Conservation (phyloP, 805 yeast genomes). For the Pichia gijzeniarum region DNA sequence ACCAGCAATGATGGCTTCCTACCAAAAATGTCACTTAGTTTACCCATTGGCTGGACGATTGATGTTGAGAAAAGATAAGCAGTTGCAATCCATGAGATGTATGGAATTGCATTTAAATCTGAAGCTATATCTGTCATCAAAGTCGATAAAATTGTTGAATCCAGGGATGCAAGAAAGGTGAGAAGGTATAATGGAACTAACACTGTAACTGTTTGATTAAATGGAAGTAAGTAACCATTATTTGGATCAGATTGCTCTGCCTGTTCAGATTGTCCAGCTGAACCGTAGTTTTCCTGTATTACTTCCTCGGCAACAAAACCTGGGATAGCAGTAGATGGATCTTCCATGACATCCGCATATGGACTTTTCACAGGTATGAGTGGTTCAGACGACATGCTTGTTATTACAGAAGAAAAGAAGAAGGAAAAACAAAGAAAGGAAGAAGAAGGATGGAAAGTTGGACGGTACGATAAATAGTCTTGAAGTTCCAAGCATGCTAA, state of each 20-base stretch:
- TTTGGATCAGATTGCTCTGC: neutral
- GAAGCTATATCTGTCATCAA: constrained; percentile 60
- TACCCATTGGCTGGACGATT: constrained; percentile 71
- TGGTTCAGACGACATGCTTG: neutral
- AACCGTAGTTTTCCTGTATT: constrained; percentile 16
- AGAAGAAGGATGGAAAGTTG: too few species aligned
- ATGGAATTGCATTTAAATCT: constrained; percentile 56
- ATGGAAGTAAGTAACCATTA: constrained; percentile 26
- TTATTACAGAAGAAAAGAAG: too few species aligned
- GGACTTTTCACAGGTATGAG: constrained; percentile 4
- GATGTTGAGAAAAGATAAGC: constrained; percentile 63
- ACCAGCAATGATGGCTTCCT: constrained; percentile 46
- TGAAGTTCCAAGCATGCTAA: too few species aligned
- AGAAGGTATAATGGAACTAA: constrained; percentile 39
- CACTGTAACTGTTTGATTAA: constrained; percentile 27
- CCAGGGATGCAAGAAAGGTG: constrained; percentile 58
- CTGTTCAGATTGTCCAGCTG: constrained; percentile 2
- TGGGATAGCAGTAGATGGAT: constrained; percentile 25
- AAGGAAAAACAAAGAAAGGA: too few species aligned
- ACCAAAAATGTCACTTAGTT: constrained; percentile 67
- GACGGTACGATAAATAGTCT: too few species aligned
- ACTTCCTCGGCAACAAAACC: constrained; percentile 27
- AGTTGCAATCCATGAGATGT: constrained; percentile 69
- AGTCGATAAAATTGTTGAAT: constrained; percentile 63
- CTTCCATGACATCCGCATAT: constrained; percentile 10